Evolutionary conservation across 1,139 yeast species (phyloP).

Genomic region (Blastobotrys apis): DNA sequence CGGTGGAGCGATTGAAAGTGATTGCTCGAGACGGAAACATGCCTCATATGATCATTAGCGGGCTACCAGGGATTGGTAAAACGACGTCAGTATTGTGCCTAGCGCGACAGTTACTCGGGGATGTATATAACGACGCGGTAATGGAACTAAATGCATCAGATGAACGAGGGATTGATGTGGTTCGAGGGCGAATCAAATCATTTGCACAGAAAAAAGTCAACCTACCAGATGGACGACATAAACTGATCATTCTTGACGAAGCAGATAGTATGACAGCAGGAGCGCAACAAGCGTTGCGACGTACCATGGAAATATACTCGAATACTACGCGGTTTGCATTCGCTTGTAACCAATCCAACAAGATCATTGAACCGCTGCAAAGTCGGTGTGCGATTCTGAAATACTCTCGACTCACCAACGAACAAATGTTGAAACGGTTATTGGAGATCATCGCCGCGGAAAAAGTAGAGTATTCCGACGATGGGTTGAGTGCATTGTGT

Average conservation of each 20-base stretch:
- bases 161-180: slow-evolving; percentile 94
- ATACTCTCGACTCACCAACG: slow-evolving; percentile 75
- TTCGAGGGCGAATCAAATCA: slow-evolving; percentile 84
- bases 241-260: slow-evolving; percentile 86
- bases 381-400: slow-evolving; percentile 94
- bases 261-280: slow-evolving; percentile 99
- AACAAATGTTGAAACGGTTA: slow-evolving; percentile 74
- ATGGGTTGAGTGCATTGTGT: slow-evolving; percentile 89
- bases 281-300: slow-evolving; percentile 93
- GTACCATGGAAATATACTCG: slow-evolving; percentile 96
- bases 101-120: slow-evolving; percentile 78
- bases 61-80: slow-evolving; percentile 95
- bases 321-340: slow-evolving; percentile 95
- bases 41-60: slow-evolving; percentile 94
- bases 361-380: slow-evolving; percentile 94
- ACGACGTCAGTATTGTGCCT: slow-evolving; percentile 91
- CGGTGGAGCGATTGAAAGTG: slow-evolving; percentile 74
- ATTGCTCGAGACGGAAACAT: slow-evolving; percentile 91
- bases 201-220: slow-evolving; percentile 91
- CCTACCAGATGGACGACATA: slow-evolving; percentile 72
- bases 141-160: slow-evolving; percentile 93
- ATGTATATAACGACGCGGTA: slow-evolving; percentile 69
- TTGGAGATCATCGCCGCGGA: slow-evolving; percentile 69
- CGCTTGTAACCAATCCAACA: slow-evolving; percentile 92
- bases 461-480: slow-evolving; percentile 73